These are phyloP conservation scores for Hymenoscyphus salicellus DNA, from an alignment of 2,329 filamentous ascomycete genomes.

Conservation along the genomic window DNA sequence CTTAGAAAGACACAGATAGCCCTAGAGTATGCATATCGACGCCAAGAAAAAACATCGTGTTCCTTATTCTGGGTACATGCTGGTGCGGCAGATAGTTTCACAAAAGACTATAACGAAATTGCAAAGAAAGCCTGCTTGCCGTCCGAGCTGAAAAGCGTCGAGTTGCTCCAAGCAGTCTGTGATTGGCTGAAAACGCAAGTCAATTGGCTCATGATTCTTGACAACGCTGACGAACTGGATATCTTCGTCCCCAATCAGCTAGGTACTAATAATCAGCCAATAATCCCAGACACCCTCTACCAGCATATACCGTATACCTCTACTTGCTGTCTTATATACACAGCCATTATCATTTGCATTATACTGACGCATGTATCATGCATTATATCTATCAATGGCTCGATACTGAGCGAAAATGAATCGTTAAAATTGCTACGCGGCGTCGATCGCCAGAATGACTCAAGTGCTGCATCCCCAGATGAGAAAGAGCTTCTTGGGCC, in stretches of 20 bases:
- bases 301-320: background rate
- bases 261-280: background rate
- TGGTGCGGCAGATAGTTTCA: constrained; percentile 35
- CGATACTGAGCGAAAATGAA: background rate
- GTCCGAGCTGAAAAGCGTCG: background rate
- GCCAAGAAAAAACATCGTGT: constrained; percentile 26
- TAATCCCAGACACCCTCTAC: background rate
- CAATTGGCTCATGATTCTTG: constrained; percentile 37
- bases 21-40: constrained; percentile 37
- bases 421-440: background rate
- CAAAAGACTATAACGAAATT: constrained; percentile 35
- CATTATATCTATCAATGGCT: background rate
- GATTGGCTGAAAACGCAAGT: constrained; percentile 21
- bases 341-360: no score
- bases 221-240: constrained; percentile 37
- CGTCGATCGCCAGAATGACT: background rate
- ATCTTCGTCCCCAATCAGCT: no score
- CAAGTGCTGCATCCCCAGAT: background rate
- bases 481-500: background rate
- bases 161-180: background rate
- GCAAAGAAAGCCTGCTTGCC: constrained; percentile 18
- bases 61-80: constrained; percentile 42
- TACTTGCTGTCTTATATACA: no score
- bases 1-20: constrained; percentile 41
- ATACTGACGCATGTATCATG: no score